Evolutionary conservation across 164 flowering plant genomes (phyloP).

Genomic region (Annona squamosa): DNA sequence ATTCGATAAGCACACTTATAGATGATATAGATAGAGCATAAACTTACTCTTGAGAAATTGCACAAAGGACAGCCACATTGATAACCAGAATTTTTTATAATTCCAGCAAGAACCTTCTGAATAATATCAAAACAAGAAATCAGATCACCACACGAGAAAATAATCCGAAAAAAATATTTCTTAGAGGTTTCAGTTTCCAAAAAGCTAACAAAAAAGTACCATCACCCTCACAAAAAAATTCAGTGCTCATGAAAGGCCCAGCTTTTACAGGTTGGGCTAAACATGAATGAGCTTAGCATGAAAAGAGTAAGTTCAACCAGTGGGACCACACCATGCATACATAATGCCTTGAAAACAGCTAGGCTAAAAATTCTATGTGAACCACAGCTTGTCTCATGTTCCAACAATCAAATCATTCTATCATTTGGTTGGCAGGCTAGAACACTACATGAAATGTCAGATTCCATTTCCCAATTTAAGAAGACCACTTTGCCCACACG

Average conservation of each 20-base stretch:
- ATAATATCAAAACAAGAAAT: slow-evolving; percentile 5
- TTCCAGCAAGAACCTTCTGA: slow-evolving; percentile 53
- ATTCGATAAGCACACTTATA: background rate
- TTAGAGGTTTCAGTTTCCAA: background rate
- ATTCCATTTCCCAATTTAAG: too few relatives aligned
- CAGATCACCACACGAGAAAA: background rate
- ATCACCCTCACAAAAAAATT: background rate
- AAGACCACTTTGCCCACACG: too few relatives aligned
- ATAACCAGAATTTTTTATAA: slow-evolving; percentile 70
- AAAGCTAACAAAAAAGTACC: background rate
- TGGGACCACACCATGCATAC: background rate
- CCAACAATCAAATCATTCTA: background rate
- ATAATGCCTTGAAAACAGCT: background rate
- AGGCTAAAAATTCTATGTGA: background rate
- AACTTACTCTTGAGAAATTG: slow-evolving; percentile 47
- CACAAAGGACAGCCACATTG: slow-evolving; percentile 66
- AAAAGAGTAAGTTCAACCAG: background rate
- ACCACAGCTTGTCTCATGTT: background rate
- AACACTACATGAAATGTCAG: background rate
- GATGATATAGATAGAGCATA: background rate
- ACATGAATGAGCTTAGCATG: background rate
- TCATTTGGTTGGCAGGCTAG: background rate
- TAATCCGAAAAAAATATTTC: background rate
- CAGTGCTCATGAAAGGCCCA: background rate
- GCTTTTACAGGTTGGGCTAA: background rate